Conservation (phyloP, 2,329 filamentous ascomycete genomes). For the Pestalotiopsis sp. region DNA sequence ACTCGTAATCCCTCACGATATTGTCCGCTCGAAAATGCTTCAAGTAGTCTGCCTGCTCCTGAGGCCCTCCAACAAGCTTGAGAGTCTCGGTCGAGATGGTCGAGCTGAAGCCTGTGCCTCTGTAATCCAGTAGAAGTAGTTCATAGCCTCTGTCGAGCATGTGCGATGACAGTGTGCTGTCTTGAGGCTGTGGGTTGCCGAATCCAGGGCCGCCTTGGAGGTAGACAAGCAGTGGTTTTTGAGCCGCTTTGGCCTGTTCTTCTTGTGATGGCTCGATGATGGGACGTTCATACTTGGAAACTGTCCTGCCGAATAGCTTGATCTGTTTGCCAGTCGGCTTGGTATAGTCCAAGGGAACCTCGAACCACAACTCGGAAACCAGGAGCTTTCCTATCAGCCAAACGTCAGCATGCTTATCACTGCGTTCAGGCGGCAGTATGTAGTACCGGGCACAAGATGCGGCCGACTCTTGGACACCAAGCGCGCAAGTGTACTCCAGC, state of each 20-base stretch:
- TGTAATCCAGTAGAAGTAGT: conserved; percentile 84
- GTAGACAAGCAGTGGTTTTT: conserved; percentile 68
- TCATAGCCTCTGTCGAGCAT: conserved; percentile 83
- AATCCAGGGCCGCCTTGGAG: conserved; percentile 87
- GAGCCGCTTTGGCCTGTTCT: conserved; percentile 33
- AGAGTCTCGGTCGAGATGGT: conserved; percentile 78
- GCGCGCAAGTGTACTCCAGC: conserved; percentile 24
- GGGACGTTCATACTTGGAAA: conserved; percentile 66
- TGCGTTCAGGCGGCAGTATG: background rate
- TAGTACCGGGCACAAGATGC: conserved; percentile 40
- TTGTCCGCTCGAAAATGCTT: conserved; percentile 86
- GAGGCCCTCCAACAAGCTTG: conserved; percentile 61
- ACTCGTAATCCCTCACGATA: conserved; percentile 88
- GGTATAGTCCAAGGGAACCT: conserved; percentile 80
- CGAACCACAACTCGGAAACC: conserved; percentile 83
- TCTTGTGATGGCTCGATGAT: conserved; percentile 50
- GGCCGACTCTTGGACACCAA: conserved; percentile 40
- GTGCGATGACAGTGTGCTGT: conserved; percentile 69
- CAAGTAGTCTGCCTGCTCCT: conserved; percentile 78
- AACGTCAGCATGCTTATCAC: background rate
- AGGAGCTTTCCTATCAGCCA: conserved; percentile 65
- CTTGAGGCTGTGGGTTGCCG: conserved; percentile 75
- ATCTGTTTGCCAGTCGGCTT: conserved; percentile 64
- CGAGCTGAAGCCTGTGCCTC: conserved; percentile 84
- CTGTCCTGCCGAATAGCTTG: conserved; percentile 77